A percentile compares a stretch with the other conserved stretches of the same genome.
These are phyloP conservation scores for Peronospora farinosa DNA, from an alignment of 352 stramenopile species.

Conservation along the genomic window DNA sequence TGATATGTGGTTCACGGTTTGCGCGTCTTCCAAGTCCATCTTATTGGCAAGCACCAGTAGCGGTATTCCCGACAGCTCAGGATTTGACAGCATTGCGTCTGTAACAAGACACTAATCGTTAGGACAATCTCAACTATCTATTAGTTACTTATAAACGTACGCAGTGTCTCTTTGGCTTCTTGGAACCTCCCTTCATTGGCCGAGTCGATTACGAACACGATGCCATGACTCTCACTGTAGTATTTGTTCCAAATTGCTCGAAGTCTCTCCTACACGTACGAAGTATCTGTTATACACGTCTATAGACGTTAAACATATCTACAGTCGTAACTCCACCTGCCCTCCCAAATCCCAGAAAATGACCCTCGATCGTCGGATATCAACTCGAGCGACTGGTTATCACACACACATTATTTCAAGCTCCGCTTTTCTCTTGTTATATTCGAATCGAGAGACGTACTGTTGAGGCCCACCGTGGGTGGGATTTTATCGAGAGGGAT, in stretches of 20 bases:
- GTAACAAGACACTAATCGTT: conserved; percentile 6
- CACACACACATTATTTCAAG: conserved; percentile 9
- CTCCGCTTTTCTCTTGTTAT: background rate
- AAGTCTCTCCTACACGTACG: conserved; percentile 52
- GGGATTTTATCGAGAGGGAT: conserved; percentile 89
- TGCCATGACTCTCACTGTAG: conserved; percentile 88
- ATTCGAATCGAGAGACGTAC: conserved; percentile 26
- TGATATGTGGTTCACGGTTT: conserved; percentile 35
- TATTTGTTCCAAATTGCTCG: conserved; percentile 92
- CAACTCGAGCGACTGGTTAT: conserved; percentile 58
- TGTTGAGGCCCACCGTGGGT: conserved; percentile 88
- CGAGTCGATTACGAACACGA: conserved; percentile 89
- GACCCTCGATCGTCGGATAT: conserved; percentile 78
- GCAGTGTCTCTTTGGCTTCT: conserved; percentile 82
- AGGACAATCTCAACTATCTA: background rate
- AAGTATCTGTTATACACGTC: background rate
- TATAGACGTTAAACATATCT: background rate
- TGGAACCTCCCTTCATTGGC: conserved; percentile 82
- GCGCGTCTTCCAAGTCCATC: conserved; percentile 73
- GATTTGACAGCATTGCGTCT: conserved; percentile 78
- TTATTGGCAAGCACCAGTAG: conserved; percentile 89
- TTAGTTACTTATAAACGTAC: conserved; percentile 25
- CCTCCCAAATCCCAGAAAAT: conserved; percentile 91
- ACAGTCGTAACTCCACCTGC: conserved; percentile 38
- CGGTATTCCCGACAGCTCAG: conserved; percentile 72